phyloP scores from a whole-genome alignment of 306 rosid genomes.

The Boehmeria nivea region DNA sequence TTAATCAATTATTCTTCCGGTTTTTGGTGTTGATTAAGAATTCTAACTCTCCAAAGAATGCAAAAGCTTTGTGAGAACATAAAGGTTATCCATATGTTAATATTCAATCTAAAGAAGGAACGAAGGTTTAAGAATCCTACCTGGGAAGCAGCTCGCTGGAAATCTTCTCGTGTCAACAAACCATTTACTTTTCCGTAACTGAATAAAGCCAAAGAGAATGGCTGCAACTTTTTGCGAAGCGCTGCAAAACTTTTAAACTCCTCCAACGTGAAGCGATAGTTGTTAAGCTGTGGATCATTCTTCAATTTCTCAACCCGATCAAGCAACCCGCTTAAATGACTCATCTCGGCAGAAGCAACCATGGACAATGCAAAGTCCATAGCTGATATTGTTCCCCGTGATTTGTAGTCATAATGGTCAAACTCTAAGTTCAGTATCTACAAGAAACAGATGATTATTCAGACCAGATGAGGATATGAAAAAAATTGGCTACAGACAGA shows the following conservation, averaged over 20 bases:
- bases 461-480: constrained; percentile 13
- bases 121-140: constrained; percentile 33
- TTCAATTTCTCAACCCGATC: constrained; percentile 49
- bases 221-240: constrained; percentile 56
- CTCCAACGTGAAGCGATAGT: constrained; percentile 56
- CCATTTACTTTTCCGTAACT: constrained; percentile 81
- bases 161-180: constrained; percentile 55
- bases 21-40: too few species aligned
- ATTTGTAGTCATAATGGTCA: constrained; percentile 77
- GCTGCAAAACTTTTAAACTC: constrained; percentile 76
- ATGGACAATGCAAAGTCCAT: constrained; percentile 88
- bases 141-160: constrained; percentile 77
- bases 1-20: neutral
- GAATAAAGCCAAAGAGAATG: constrained; percentile 77
- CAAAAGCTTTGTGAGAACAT: neutral
- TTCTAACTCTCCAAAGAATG: neutral
- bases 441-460: constrained; percentile 17
- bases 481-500: neutral
- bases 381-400: constrained; percentile 56
- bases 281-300: constrained; percentile 39
- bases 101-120: constrained; percentile 12
- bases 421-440: constrained; percentile 78
- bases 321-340: constrained; percentile 54
- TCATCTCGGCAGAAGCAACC: constrained; percentile 82
- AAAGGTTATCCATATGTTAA: neutral